phyloP scores from a whole-genome alignment of 495 filamentous ascomycete genomes.

The Choiromyces venosus region DNA sequence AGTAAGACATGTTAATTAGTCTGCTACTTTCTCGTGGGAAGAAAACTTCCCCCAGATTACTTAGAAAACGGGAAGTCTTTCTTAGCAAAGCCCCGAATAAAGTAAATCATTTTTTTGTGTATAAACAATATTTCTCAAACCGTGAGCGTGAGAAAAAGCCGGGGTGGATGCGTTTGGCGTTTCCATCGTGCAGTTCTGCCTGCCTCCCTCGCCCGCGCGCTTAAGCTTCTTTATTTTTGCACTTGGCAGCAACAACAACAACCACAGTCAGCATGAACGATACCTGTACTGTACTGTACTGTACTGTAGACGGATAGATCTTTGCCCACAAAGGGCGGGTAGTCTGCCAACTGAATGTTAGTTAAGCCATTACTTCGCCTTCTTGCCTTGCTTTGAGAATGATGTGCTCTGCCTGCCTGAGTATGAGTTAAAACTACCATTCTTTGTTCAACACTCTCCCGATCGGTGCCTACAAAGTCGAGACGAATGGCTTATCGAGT shows the following conservation, averaged over 20 bases:
- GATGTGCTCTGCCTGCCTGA: background rate
- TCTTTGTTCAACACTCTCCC: background rate
- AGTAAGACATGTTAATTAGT: background rate
- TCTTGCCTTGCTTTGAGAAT: background rate
- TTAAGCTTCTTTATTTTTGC: background rate
- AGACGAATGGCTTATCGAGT: background rate
- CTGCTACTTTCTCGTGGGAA: background rate
- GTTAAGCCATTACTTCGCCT: background rate
- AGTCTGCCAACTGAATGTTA: background rate
- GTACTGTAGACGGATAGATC: background rate
- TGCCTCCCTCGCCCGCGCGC: background rate
- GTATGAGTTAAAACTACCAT: background rate
- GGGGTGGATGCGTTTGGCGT: background rate
- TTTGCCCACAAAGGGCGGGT: background rate
- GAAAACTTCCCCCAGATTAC: background rate
- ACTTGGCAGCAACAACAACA: background rate
- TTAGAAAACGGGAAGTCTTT: background rate
- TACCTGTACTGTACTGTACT: too few relatives aligned
- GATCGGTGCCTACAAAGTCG: background rate
- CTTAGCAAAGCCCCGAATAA: background rate
- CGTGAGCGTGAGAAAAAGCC: background rate
- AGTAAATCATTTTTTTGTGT: background rate
- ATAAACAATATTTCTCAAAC: background rate
- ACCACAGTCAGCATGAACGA: constrained; percentile 1
- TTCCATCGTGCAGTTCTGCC: background rate